Evolutionary conservation across 1,284 basidiomycete genomes (phyloP), one percentile per base, ranked within the genome.

Genomic region (Cutaneotrichosporon dermatis): DNA sequence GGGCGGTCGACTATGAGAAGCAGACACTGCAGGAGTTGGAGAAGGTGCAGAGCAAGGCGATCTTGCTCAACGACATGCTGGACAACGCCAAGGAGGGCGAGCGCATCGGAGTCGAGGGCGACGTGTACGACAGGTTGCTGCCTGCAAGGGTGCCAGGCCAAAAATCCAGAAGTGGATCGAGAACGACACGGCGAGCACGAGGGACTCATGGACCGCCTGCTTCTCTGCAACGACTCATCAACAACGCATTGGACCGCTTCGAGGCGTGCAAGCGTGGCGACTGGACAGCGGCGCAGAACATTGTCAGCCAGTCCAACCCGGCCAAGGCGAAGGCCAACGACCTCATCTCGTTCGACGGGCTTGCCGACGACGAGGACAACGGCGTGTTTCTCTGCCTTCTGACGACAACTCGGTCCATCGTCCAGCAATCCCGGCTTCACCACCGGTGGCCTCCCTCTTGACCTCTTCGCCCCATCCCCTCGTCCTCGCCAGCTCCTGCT

Each of bases 81-180:
- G 92, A 99, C 70, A 98, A 98, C 70, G 88, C 90, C 13, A 89
- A 92, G 61, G 81, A 83, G 54, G 86, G 88, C 7, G 91, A 93
- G 78, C 81, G 79, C 63, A 88, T 91, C 67, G 88, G 84, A n/a
- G 74, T 78, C n/a, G 77, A 83, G 54, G 96, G 96, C 4, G 96
- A 99, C 76, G 94, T 87, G 2, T 99, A 98, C 72, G 90, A 97
- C 79, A 99, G 88, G 92, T 99, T 7, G 89, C 83, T 1, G 88
- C 96, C 51, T 84, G 97, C 45, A 82, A 82, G 35, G 85, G 84
- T 52, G 94, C 95, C 2, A 84, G 95, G 58, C 96, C 96, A 1
- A 93, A 91, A 77, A 86, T 99, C 53, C 96, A 99, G 75, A 95
- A 94, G 69, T 98, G 95, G 95, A 91, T 99, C 63, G 89, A 88